Evolutionary conservation across 2,329 filamentous ascomycete species (phyloP).

Genomic region (Pseudogymnoascus verrucosus): DNA sequence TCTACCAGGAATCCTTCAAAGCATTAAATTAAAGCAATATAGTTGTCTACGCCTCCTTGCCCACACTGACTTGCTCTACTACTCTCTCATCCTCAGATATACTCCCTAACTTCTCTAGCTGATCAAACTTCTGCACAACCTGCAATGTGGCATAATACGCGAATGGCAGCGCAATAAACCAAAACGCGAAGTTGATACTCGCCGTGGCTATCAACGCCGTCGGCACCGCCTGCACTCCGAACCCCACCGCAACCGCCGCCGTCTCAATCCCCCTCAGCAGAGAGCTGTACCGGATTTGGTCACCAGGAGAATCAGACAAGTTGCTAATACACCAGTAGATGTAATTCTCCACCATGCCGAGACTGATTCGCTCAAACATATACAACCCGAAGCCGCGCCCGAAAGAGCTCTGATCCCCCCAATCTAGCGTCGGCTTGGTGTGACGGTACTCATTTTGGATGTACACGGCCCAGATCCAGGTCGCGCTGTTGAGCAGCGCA

Average conservation of each 20-base stretch:
- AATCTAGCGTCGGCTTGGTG: conserved; percentile 37
- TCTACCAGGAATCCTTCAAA: not conserved
- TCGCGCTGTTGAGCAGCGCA: conserved; percentile 34
- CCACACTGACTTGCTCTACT: not conserved
- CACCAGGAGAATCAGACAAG: conserved; percentile 19
- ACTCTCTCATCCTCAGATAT: not conserved
- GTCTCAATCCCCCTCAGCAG: conserved; percentile 25
- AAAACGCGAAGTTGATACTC: conserved; percentile 36
- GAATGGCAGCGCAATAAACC: conserved; percentile 36
- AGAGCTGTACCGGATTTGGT: conserved; percentile 24
- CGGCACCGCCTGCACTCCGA: conserved; percentile 37
- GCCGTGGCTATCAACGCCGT: conserved; percentile 36
- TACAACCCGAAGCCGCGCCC: conserved; percentile 37
- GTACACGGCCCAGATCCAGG: conserved; percentile 40
- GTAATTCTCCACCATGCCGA: conserved; percentile 36
- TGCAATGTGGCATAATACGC: conserved; percentile 37
- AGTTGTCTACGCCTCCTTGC: not conserved
- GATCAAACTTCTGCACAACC: conserved; percentile 33
- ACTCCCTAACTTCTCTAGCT: conserved; percentile 19
- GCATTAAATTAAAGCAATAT: not conserved
- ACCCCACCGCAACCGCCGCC: conserved; percentile 30
- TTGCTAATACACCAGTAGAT: conserved; percentile 41
- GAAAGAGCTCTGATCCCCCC: conserved; percentile 33
- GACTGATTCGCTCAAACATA: conserved; percentile 33
- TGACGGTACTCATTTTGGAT: conserved; percentile 39